phyloP scores from a whole-genome alignment of 2,329 filamentous ascomycete species.

The Cladorrhinum sp. region DNA sequence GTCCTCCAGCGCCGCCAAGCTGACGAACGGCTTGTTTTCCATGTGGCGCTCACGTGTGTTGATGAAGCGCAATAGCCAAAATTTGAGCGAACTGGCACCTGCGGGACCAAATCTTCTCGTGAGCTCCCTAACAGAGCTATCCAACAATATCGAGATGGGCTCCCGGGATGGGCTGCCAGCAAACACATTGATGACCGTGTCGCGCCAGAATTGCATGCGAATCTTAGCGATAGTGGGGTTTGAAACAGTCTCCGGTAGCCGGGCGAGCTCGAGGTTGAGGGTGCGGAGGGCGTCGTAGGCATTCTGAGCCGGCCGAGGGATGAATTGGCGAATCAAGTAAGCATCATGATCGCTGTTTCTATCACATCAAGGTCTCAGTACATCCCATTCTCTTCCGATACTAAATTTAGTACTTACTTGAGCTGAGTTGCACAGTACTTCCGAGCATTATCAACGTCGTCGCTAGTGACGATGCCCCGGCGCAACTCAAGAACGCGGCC shows the following conservation, averaged over 20 bases:
- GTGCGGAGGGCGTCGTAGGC: slow-evolving; percentile 88
- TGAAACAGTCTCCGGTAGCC: slow-evolving; percentile 85
- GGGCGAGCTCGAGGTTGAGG: slow-evolving; percentile 87
- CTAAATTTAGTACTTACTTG: slow-evolving; percentile 4
- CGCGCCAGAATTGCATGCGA: slow-evolving; percentile 94
- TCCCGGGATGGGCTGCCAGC: slow-evolving; percentile 79
- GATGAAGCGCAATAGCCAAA: slow-evolving; percentile 75
- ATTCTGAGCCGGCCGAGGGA: slow-evolving; percentile 70
- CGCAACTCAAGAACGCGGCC: slow-evolving; percentile 16
- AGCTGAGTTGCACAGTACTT: slow-evolving; percentile 54
- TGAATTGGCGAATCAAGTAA: slow-evolving; percentile 79
- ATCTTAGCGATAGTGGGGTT: slow-evolving; percentile 82
- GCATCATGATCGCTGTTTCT: slow-evolving; percentile 89
- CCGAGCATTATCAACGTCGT: slow-evolving; percentile 53
- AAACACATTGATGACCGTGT: slow-evolving; percentile 75
- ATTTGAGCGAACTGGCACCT: slow-evolving; percentile 56
- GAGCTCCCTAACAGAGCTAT: slow-evolving; percentile 66
- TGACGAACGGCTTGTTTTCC: slow-evolving; percentile 77
- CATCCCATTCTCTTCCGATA: background rate
- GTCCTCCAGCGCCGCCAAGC: slow-evolving; percentile 69
- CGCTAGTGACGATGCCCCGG: slow-evolving; percentile 49
- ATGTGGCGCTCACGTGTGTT: slow-evolving; percentile 78
- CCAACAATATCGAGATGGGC: slow-evolving; percentile 81
- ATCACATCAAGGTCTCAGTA: background rate
- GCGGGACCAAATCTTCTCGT: slow-evolving; percentile 39